Evolutionary conservation across 2,329 filamentous ascomycete genomes (phyloP), one percentile per base, ranked within the genome.

Genomic region (Fusarium mexicanum): DNA sequence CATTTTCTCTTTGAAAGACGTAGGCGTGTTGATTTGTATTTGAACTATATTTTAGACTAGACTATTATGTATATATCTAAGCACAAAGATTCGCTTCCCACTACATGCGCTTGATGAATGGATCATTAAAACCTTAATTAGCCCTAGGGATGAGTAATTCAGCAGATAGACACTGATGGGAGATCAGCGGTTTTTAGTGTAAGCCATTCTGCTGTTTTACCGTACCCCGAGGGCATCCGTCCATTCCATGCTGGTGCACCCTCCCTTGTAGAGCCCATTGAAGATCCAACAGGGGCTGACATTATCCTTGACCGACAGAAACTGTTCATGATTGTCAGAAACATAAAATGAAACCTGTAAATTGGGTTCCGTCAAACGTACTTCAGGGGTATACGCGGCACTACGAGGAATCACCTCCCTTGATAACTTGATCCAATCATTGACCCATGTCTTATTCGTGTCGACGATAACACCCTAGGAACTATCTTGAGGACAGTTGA

Each of bases 391-490:
- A n/a, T 76, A 77, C 6, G 70, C 43, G 20, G 72, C 72, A 22
- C 72, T 61, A 8, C 54, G 43, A 12, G 76, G 73, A n/a, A 60
- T 46, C 2, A 66, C 63, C 14, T 35, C 14, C 37, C 76, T 35
- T 74, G 76, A 80, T 6, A 66, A 59, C 50, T 70, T 53, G 74
- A 81, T 80, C 65, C 65, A 77, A 4, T 74, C 61, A 10, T 74
- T 63, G 6, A 72, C 74, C n/a, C 72, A 35, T 18, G 60, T 46
- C 60, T 69, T 61, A 12, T 61, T 67, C 47, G 44, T 59, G 16
- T 77, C 18, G 6, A 69, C 31, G 2, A 73, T 24, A 5, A 74
- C 14, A 1, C 67, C 54, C 47, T 29, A 62, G 2, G 65, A 61
- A 31, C 65, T 72, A 8, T 64, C 59, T 7, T 57, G 40, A 1